Percentiles rank a stretch among this genome's conserved stretches.
phyloP scores from a whole-genome alignment of 2,329 filamentous ascomycete species.

The Dactylellina drechsleri region DNA sequence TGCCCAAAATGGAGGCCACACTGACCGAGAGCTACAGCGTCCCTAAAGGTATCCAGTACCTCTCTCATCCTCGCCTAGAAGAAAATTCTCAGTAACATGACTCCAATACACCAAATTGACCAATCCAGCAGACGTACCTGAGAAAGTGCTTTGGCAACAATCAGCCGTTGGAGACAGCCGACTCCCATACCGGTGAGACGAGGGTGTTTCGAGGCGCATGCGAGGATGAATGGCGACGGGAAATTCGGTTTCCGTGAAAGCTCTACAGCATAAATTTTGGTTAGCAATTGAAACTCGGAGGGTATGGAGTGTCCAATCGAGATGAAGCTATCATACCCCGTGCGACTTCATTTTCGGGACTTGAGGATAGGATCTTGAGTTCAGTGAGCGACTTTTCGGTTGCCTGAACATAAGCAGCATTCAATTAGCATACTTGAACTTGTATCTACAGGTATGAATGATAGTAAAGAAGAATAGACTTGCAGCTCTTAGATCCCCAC shows the following conservation, averaged over 20 bases:
- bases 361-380: constrained; percentile 77
- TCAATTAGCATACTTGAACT: not conserved
- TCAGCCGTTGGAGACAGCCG: constrained; percentile 86
- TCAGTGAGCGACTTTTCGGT: constrained; percentile 94
- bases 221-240: constrained; percentile 91
- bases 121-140: constrained; percentile 52
- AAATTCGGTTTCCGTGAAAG: constrained; percentile 83
- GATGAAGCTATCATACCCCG: constrained; percentile 61
- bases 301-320: no score
- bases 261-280: constrained; percentile 67
- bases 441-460: not conserved
- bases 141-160: constrained; percentile 82
- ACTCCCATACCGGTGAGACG: constrained; percentile 90
- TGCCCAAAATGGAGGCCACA: not conserved
- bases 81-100: no score
- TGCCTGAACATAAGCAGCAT: constrained; percentile 68
- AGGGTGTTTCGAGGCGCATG: constrained; percentile 87
- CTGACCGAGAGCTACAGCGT: constrained; percentile 70
- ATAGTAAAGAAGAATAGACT: constrained; percentile 56
- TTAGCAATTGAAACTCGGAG: no score
- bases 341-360: constrained; percentile 78
- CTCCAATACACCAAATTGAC: no score
- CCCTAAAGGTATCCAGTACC: constrained; percentile 85
- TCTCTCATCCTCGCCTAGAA: constrained; percentile 78
- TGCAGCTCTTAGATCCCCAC: constrained; percentile 86